Evolutionary conservation across 176 grass and related monocot genomes (phyloP).

Genomic region (Stipa capillata): DNA sequence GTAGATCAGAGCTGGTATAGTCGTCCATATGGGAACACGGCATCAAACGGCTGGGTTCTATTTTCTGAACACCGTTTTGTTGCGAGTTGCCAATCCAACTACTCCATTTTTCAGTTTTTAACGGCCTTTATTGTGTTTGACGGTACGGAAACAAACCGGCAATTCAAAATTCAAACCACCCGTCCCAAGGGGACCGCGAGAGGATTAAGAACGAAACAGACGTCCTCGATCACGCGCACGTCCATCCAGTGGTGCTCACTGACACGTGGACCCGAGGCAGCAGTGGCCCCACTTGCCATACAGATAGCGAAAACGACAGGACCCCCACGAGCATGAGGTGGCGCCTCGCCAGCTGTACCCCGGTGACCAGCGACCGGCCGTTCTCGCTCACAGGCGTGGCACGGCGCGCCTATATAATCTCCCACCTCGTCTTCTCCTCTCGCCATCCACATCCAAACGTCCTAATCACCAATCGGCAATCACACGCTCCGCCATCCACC

Average conservation of each 20-base stretch:
- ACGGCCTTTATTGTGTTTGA: constrained; percentile 18
- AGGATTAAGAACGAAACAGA: constrained; percentile 21
- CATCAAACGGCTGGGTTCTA: neutral
- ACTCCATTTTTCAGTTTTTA: neutral
- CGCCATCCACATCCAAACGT: constrained; percentile 21
- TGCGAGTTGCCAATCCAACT: neutral
- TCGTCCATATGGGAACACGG: neutral
- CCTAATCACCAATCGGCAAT: constrained; percentile 9
- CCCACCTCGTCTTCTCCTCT: neutral
- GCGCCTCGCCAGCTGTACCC: constrained; percentile 39
- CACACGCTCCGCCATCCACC: neutral
- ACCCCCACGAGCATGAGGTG: constrained; percentile 23
- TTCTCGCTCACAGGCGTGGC: no score
- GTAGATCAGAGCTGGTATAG: neutral
- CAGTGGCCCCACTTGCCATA: constrained; percentile 14
- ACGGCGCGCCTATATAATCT: constrained; percentile 31
- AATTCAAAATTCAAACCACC: constrained; percentile 46
- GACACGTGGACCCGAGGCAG: accelerated
- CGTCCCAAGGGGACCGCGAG: neutral
- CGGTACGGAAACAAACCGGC: constrained; percentile 14
- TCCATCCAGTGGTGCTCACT: neutral
- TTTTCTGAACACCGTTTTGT: neutral
- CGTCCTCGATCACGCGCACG: neutral
- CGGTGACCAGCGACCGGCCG: constrained; percentile 16
- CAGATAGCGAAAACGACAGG: neutral